Evolutionary conservation across 108 stramenopile species (phyloP).

Genomic region (Skeletonema menzelii): DNA sequence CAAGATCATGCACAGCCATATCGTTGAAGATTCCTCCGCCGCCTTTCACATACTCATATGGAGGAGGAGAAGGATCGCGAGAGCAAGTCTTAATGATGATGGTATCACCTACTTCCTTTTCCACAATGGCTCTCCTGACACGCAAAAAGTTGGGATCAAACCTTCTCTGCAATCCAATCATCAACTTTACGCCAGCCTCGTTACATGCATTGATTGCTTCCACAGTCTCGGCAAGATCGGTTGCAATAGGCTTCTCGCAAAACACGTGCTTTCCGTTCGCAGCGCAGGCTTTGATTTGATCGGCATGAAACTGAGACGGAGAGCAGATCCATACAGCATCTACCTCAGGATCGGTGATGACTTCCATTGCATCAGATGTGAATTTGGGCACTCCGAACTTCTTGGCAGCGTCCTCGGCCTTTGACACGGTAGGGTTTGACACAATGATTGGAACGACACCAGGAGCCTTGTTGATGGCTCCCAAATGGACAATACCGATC

Average conservation of each 20-base stretch:
- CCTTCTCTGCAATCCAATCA: slow-evolving; percentile 94
- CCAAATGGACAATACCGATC: slow-evolving; percentile 95
- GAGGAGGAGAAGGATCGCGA: slow-evolving; percentile 93
- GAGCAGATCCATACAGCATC: slow-evolving; percentile 98
- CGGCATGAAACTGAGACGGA: slow-evolving; percentile 90
- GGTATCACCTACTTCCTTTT: slow-evolving; percentile 88
- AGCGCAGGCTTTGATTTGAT: slow-evolving; percentile 92
- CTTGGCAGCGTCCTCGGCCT: slow-evolving; percentile 88
- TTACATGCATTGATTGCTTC: slow-evolving; percentile 94
- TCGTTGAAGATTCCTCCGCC: slow-evolving; percentile 97
- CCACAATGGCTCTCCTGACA: slow-evolving; percentile 76
- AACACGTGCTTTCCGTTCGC: slow-evolving; percentile 94
- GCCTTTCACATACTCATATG: slow-evolving; percentile 93
- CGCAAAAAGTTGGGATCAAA: slow-evolving; percentile 95
- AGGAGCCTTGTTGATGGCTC: slow-evolving; percentile 90
- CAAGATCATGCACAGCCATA: slow-evolving; percentile 98
- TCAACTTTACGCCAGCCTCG: slow-evolving; percentile 89
- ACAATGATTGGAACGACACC: slow-evolving; percentile 80
- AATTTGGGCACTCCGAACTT: slow-evolving; percentile 87
- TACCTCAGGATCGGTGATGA: slow-evolving; percentile 92
- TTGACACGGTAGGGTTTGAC: slow-evolving; percentile 93
- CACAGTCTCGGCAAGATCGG: slow-evolving; percentile 92
- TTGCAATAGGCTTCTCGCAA: slow-evolving; percentile 96
- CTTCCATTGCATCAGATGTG: slow-evolving; percentile 88
- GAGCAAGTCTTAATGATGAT: slow-evolving; percentile 92